These are phyloP conservation scores for Ceratocystis variospora DNA, from an alignment of 2,329 filamentous ascomycete species.

Conservation along the genomic window DNA sequence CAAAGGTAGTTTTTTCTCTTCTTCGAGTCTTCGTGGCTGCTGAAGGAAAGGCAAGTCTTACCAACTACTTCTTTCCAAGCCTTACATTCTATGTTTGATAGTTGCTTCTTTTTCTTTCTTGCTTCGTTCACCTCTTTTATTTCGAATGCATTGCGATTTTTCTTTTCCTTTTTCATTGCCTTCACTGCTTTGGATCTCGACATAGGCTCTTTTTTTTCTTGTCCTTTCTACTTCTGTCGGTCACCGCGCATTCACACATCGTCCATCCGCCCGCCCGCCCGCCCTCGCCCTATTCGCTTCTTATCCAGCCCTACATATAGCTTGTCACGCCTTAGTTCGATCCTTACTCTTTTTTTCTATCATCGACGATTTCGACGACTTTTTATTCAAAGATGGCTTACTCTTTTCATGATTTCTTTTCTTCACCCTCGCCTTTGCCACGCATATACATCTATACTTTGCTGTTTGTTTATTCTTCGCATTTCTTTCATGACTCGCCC, in stretches of 20 bases:
- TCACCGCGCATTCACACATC: neutral
- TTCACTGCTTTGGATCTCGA: neutral
- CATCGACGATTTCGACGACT: neutral
- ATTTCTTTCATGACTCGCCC: neutral
- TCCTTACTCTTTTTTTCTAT: neutral
- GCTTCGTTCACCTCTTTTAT: neutral
- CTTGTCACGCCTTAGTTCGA: neutral
- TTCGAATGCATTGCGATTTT: neutral
- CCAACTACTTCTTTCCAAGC: neutral
- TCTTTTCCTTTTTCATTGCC: neutral
- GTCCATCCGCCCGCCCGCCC: neutral
- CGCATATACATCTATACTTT: neutral
- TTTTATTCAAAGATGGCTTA: neutral
- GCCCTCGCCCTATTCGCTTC: neutral
- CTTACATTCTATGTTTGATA: neutral
- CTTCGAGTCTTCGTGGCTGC: conserved; percentile 6
- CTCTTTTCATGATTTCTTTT: neutral
- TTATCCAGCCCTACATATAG: neutral
- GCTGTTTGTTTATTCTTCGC: neutral
- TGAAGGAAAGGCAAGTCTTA: conserved; percentile 3
- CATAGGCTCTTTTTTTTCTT: neutral
- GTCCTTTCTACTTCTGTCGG: neutral
- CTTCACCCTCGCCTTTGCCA: neutral
- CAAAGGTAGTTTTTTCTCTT: conserved; percentile 31
- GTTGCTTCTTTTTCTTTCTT: neutral